Conservation (phyloP, 371 early-diverging fungal species). For the Rhizopus arrhizus region DNA sequence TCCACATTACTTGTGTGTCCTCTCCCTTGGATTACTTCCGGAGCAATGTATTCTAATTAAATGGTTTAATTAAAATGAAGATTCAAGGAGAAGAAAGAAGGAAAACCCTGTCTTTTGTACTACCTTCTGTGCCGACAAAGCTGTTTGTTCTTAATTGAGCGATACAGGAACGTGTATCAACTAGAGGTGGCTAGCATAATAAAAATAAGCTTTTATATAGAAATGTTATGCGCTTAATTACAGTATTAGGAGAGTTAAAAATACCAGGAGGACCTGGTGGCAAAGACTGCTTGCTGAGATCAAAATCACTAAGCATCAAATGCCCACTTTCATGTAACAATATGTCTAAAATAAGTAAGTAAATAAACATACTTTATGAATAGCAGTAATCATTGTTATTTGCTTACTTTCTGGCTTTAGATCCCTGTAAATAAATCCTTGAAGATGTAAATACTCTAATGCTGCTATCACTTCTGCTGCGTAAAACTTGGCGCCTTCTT, state of each 20-base stretch:
- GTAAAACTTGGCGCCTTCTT: slow-evolving; percentile 82
- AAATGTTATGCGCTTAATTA: slow-evolving; percentile 10
- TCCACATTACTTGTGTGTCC: slow-evolving; percentile 91
- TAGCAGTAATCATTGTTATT: slow-evolving; percentile 15
- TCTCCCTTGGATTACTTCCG: slow-evolving; percentile 83
- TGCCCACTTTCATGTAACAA: slow-evolving; percentile 80
- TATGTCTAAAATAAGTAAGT: slow-evolving; percentile 84
- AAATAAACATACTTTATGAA: slow-evolving; percentile 19
- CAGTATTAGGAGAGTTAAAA: slow-evolving; percentile 1
- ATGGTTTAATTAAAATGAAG: slow-evolving; percentile 31
- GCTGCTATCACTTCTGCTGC: slow-evolving; percentile 86
- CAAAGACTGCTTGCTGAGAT: slow-evolving; percentile 85
- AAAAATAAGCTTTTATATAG: slow-evolving; percentile 1
- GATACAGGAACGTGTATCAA: slow-evolving; percentile 86
- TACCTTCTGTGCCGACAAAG: slow-evolving; percentile 91
- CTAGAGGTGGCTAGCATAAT: slow-evolving; percentile 39
- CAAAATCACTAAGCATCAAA: slow-evolving; percentile 90
- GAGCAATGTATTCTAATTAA: slow-evolving; percentile 84
- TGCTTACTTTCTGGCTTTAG: slow-evolving; percentile 94
- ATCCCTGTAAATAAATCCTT: slow-evolving; percentile 88
- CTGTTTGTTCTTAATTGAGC: slow-evolving; percentile 86
- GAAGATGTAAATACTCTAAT: slow-evolving; percentile 84
- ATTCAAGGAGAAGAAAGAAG: not conserved
- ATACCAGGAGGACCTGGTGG: slow-evolving; percentile 91
- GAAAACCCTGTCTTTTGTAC: not conserved